These are phyloP conservation scores for Hansfordia pulvinata DNA, from an alignment of 2,329 filamentous ascomycete species.

Conservation along the genomic window DNA sequence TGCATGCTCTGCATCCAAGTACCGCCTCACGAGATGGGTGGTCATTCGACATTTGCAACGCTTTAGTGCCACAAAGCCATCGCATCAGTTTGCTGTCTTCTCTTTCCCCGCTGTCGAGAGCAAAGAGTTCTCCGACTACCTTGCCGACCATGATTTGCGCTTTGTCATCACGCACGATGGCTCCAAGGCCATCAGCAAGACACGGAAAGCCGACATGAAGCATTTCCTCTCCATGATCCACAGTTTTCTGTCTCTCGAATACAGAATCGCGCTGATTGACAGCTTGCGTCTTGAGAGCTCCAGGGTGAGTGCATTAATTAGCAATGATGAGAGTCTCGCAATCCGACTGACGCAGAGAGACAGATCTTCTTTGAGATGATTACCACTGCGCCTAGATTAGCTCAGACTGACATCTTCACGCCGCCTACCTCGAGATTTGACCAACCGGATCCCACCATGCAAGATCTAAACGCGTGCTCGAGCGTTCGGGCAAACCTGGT, in stretches of 20 bases:
- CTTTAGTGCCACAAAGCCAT: too few species aligned
- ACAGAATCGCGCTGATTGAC: constrained; percentile 6
- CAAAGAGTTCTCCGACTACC: neutral
- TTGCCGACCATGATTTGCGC: neutral
- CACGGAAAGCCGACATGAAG: too few species aligned
- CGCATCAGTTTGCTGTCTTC: too few species aligned
- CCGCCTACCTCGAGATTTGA: constrained; percentile 2
- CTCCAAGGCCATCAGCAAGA: too few species aligned
- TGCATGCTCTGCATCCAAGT: constrained; percentile 29
- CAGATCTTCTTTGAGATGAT: neutral
- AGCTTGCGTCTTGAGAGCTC: constrained; percentile 7
- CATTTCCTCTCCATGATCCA: constrained; percentile 7
- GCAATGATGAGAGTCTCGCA: constrained; percentile 2
- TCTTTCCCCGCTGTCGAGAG: constrained; percentile 6
- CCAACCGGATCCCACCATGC: neutral
- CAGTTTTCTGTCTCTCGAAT: constrained; percentile 4
- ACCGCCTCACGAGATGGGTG: constrained; percentile 45
- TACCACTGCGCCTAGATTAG: too few species aligned
- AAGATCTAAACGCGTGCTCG: neutral
- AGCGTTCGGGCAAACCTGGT: too few species aligned
- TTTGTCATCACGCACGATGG: neutral
- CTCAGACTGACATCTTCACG: constrained; percentile 4
- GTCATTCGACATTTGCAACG: constrained; percentile 59
- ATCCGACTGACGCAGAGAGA: neutral
- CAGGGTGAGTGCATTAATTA: constrained; percentile 5